Evolutionary conservation across 768 basidiomycete species (phyloP).

Genomic region (Leccinum rimulosum): DNA sequence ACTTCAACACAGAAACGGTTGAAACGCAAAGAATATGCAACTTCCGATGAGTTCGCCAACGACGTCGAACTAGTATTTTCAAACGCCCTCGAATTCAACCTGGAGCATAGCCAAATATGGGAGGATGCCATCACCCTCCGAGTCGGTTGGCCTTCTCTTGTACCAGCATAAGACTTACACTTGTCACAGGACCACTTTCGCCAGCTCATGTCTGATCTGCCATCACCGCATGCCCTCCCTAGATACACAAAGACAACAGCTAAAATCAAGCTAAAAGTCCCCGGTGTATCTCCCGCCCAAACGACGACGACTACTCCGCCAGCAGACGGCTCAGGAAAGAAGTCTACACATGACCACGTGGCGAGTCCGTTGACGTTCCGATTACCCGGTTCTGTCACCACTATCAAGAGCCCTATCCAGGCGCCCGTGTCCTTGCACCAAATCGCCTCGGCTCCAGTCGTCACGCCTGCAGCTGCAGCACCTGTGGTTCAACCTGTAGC

Average conservation of each 20-base stretch:
- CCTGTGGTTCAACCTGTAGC: slow-evolving; percentile 20
- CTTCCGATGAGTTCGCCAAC: slow-evolving; percentile 66
- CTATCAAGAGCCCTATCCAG: slow-evolving; percentile 24
- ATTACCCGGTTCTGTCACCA: slow-evolving; percentile 20
- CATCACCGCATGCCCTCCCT: slow-evolving; percentile 59
- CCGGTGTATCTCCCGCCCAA: slow-evolving; percentile 33
- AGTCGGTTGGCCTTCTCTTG: slow-evolving; percentile 38
- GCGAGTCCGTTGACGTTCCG: slow-evolving; percentile 21
- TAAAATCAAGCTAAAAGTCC: slow-evolving; percentile 74
- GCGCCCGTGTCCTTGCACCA: slow-evolving; percentile 19
- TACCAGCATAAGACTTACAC: slow-evolving; percentile 9
- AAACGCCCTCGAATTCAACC: slow-evolving; percentile 87
- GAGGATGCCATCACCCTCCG: slow-evolving; percentile 68
- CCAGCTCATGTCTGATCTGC: slow-evolving; percentile 75
- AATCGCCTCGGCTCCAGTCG: slow-evolving; percentile 11
- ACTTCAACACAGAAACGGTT: slow-evolving; percentile 61
- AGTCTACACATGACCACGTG: slow-evolving; percentile 16
- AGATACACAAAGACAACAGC: slow-evolving; percentile 56
- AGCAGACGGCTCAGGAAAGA: slow-evolving; percentile 14
- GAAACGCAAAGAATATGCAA: slow-evolving; percentile 74
- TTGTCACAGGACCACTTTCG: slow-evolving; percentile 64
- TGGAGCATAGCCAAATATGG: slow-evolving; percentile 81
- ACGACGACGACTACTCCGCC: slow-evolving; percentile 11
- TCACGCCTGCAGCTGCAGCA: slow-evolving; percentile 12
- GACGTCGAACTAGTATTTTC: slow-evolving; percentile 90